A percentile compares a stretch with the other conserved stretches of the same genome.
These are phyloP conservation scores for Talaromyces sp. DNA, from an alignment of 2,329 filamentous ascomycete genomes.

Conservation along the genomic window DNA sequence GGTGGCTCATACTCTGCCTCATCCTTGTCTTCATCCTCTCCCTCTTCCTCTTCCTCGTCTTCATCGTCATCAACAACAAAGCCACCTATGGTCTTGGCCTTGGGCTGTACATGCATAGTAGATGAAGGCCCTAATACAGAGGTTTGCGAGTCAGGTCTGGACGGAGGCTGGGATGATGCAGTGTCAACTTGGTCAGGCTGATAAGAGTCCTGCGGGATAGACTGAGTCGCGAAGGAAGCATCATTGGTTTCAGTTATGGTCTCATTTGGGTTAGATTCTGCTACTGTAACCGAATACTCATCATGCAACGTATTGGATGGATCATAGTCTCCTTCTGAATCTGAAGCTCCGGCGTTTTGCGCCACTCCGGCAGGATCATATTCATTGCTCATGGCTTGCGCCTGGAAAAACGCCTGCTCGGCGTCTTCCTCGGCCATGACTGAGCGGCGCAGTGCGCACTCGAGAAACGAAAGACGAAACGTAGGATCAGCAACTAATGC, in stretches of 20 bases:
- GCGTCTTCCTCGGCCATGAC: slow-evolving; percentile 55
- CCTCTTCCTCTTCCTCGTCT: slow-evolving; percentile 51
- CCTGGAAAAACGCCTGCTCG: slow-evolving; percentile 54
- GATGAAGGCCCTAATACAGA: slow-evolving; percentile 33
- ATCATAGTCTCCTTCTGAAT: slow-evolving; percentile 58
- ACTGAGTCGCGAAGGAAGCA: slow-evolving; percentile 28
- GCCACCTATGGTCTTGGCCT: slow-evolving; percentile 58
- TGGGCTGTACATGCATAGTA: slow-evolving; percentile 38
- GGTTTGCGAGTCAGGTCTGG: slow-evolving; percentile 36
- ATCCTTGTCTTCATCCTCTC: slow-evolving; percentile 51
- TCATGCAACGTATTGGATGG: slow-evolving; percentile 50
- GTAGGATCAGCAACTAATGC: slow-evolving; percentile 9
- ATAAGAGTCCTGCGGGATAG: slow-evolving; percentile 14
- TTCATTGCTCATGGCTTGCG: slow-evolving; percentile 47
- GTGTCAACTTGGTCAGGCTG: slow-evolving; percentile 20
- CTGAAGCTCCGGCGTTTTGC: slow-evolving; percentile 54
- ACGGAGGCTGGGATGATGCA: slow-evolving; percentile 34
- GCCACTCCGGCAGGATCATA: slow-evolving; percentile 48
- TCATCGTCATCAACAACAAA: slow-evolving; percentile 64
- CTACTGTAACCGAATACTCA: slow-evolving; percentile 37
- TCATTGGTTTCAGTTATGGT: slow-evolving; percentile 25
- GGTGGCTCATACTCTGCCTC: slow-evolving; percentile 55
- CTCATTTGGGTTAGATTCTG: slow-evolving; percentile 32
- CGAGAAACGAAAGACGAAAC: slow-evolving; percentile 20
- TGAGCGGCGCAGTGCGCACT: slow-evolving; percentile 21